A percentile compares a stretch with the other conserved stretches of the same genome.
These are phyloP conservation scores for Venturia oleaginea DNA, from an alignment of 2,329 filamentous ascomycete genomes.

Conservation along the genomic window DNA sequence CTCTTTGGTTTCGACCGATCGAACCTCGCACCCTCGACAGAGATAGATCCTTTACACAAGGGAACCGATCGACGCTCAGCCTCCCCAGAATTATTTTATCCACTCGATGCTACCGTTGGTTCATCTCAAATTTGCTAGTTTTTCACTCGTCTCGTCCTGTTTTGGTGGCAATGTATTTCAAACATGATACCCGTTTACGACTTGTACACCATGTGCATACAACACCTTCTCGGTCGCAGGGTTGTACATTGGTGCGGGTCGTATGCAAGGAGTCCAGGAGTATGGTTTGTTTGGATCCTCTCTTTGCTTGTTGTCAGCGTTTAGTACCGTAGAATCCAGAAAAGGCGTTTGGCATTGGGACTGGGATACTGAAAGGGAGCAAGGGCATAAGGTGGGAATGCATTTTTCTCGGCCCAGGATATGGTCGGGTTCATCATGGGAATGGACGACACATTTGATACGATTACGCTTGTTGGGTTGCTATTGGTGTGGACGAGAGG, in stretches of 20 bases:
- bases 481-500: background rate
- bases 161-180: background rate
- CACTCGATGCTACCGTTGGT: too few relatives aligned
- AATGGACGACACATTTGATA: background rate
- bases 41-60: too few relatives aligned
- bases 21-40: background rate
- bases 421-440: background rate
- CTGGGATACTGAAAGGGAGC: background rate
- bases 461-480: background rate
- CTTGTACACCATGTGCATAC: background rate
- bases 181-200: background rate
- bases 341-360: background rate
- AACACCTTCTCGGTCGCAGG: background rate
- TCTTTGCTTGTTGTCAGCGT: background rate
- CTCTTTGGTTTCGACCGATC: background rate
- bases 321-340: background rate
- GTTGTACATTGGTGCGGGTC: background rate
- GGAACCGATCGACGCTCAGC: too few relatives aligned
- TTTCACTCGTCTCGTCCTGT: background rate
- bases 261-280: background rate
- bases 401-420: background rate
- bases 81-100: too few relatives aligned
- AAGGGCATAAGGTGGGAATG: background rate
- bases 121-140: too few relatives aligned
- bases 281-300: background rate